Percentiles rank a stretch among this genome's conserved stretches.
Conservation (phyloP, 441 rosid species). For the Flueggea neowawraea region DNA sequence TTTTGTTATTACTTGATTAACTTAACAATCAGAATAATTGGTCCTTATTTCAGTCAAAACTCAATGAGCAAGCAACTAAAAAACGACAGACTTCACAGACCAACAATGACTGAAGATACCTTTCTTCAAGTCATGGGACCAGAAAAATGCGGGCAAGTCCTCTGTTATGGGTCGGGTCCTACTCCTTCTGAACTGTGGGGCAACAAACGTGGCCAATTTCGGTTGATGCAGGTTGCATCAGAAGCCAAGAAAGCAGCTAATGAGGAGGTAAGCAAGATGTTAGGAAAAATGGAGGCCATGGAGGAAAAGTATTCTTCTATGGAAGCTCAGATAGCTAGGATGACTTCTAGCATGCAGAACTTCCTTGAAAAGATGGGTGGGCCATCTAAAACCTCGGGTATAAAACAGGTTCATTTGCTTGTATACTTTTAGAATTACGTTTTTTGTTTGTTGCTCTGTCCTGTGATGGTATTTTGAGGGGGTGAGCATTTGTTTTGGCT, state of each 20-base stretch:
- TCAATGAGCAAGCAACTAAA: slow-evolving; percentile 20
- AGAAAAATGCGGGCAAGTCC: slow-evolving; percentile 16
- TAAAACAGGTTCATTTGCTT: slow-evolving; percentile 19
- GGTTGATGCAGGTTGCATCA: slow-evolving; percentile 12
- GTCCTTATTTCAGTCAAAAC: slow-evolving; percentile 22
- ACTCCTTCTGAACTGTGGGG: slow-evolving; percentile 25
- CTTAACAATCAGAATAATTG: neutral
- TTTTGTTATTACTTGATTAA: neutral
- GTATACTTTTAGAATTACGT: neutral
- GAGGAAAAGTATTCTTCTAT: slow-evolving; percentile 32
- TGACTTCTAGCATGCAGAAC: slow-evolving; percentile 29
- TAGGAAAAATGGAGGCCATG: slow-evolving; percentile 33
- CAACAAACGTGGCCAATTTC: slow-evolving; percentile 2
- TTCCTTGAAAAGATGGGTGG: slow-evolving; percentile 25
- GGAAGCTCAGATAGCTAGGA: slow-evolving; percentile 33
- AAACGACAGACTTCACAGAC: slow-evolving; percentile 16
- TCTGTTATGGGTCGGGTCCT: slow-evolving; percentile 23
- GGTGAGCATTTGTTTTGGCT: too few species aligned
- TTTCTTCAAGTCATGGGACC: slow-evolving; percentile 34
- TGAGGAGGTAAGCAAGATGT: slow-evolving; percentile 29
- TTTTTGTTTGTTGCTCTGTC: neutral
- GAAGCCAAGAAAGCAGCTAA: slow-evolving; percentile 28
- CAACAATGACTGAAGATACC: slow-evolving; percentile 25
- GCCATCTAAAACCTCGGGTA: slow-evolving; percentile 6
- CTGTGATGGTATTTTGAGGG: neutral